These are phyloP conservation scores for Ogataea siamensis DNA, from an alignment of 805 yeast species.

Conservation along the genomic window DNA sequence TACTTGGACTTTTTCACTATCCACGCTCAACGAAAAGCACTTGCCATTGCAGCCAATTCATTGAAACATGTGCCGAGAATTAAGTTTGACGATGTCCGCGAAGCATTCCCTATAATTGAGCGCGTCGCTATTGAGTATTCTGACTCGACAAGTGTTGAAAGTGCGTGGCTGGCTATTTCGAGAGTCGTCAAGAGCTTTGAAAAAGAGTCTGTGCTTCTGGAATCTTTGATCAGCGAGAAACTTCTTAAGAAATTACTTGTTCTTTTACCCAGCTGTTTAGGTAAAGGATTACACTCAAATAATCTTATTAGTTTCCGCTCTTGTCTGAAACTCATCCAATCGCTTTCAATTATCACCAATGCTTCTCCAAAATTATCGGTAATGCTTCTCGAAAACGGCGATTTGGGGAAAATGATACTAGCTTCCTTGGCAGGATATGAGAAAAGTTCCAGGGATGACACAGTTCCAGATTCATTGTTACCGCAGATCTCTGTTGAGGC, in stretches of 20 bases:
- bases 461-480: background rate
- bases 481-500: constrained; percentile 56
- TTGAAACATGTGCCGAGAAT: constrained; percentile 46
- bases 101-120: constrained; percentile 58
- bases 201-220: constrained; percentile 42
- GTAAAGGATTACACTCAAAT: constrained; percentile 27
- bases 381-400: constrained; percentile 45
- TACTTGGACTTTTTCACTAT: constrained; percentile 85
- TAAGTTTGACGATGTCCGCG: constrained; percentile 49
- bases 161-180: constrained; percentile 63
- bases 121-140: constrained; percentile 51
- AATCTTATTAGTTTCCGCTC: constrained; percentile 36
- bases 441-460: constrained; percentile 27
- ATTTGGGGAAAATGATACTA: constrained; percentile 46
- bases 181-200: constrained; percentile 52
- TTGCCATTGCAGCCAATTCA: constrained; percentile 69
- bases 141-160: constrained; percentile 61
- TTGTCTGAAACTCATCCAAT: constrained; percentile 41
- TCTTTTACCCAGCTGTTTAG: constrained; percentile 30
- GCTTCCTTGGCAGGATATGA: constrained; percentile 52
- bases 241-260: constrained; percentile 34
- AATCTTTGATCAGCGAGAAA: constrained; percentile 39
- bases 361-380: constrained; percentile 43
- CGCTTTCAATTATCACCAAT: constrained; percentile 44
- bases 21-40: constrained; percentile 83